These are phyloP conservation scores for Bruguiera hainesii DNA, from an alignment of 441 rosid species.

Conservation along the genomic window DNA sequence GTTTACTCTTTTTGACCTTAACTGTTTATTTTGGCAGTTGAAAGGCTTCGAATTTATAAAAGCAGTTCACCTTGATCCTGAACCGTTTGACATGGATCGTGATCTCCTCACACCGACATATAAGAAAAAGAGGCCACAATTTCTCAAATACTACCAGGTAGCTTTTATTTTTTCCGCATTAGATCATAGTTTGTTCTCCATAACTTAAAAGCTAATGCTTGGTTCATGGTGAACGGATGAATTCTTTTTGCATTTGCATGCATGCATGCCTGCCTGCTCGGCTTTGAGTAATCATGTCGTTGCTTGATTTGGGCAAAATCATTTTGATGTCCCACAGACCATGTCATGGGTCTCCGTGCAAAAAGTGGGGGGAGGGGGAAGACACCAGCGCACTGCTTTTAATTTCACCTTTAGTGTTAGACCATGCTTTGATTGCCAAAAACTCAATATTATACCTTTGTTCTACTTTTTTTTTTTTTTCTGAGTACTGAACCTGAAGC, in stretches of 20 bases:
- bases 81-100: slow-evolving; percentile 77
- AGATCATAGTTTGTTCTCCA: background rate
- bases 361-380: too few relatives aligned
- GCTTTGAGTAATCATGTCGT: background rate
- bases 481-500: background rate
- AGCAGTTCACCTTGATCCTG: slow-evolving; percentile 82
- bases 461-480: too few relatives aligned
- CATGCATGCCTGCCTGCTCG: background rate
- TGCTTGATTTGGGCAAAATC: too few relatives aligned
- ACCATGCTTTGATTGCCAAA: background rate
- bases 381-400: too few relatives aligned
- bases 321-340: too few relatives aligned
- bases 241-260: background rate
- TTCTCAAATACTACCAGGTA: slow-evolving; percentile 87
- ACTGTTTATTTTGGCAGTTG: slow-evolving; percentile 44
- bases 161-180: background rate
- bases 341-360: too few relatives aligned
- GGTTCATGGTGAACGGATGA: too few relatives aligned
- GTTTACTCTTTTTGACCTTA: background rate
- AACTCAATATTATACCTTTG: too few relatives aligned
- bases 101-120: slow-evolving; percentile 93
- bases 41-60: slow-evolving; percentile 84
- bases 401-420: background rate
- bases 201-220: too few relatives aligned
- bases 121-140: slow-evolving; percentile 94